phyloP scores from a whole-genome alignment of 2,329 filamentous ascomycete genomes.

The Colletotrichum simmondsii region DNA sequence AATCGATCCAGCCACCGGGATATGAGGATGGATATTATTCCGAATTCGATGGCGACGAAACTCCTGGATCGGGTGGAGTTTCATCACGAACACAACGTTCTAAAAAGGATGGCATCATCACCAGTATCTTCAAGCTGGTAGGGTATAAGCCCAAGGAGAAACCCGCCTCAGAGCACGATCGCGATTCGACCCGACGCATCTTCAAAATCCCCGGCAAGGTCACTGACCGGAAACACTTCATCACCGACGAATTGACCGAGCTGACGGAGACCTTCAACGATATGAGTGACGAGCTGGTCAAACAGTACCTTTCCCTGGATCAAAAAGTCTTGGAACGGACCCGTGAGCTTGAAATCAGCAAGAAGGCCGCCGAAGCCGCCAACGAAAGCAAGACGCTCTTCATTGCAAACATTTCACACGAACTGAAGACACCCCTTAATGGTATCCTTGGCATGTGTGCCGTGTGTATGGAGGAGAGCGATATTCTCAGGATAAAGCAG shows the following conservation, averaged over 20 bases:
- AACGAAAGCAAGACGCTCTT: conserved; percentile 98
- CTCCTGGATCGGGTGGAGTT: conserved; percentile 51
- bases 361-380: conserved; percentile 91
- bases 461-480: conserved; percentile 92
- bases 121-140: conserved; percentile 30
- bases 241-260: conserved; percentile 89
- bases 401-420: conserved; percentile 90
- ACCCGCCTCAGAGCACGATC: conserved; percentile 43
- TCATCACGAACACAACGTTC: conserved; percentile 52
- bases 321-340: conserved; percentile 87
- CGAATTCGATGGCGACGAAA: conserved; percentile 58
- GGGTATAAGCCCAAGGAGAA: conserved; percentile 38
- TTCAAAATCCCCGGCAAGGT: conserved; percentile 92
- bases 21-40: conserved; percentile 59
- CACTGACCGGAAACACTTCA: conserved; percentile 75
- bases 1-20: conserved; percentile 75
- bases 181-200: conserved; percentile 58
- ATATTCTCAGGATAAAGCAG: conserved; percentile 80
- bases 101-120: conserved; percentile 46
- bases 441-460: conserved; percentile 95
- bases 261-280: conserved; percentile 89
- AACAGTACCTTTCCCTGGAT: conserved; percentile 87
- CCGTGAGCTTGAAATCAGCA: conserved; percentile 85
- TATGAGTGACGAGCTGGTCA: conserved; percentile 90
- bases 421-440: conserved; percentile 94